Percentiles rank a stretch among this genome's conserved stretches.
Evolutionary conservation across 2,329 filamentous ascomycete genomes (phyloP).

Genomic region (Neonectria punicea): DNA sequence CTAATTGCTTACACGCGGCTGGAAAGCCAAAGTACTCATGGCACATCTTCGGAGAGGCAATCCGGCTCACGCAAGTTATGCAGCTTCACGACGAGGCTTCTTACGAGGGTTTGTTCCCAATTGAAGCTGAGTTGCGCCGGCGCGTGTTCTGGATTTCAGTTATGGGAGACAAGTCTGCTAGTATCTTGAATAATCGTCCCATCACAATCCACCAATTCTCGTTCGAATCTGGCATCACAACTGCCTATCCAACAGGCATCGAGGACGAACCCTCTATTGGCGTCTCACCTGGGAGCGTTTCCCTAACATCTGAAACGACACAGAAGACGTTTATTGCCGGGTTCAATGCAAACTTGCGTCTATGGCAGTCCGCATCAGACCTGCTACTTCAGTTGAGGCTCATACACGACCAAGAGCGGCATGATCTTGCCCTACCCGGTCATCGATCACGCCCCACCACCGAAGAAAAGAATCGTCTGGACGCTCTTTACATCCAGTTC

Average conservation of each 20-base stretch:
- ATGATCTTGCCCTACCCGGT: constrained; percentile 7
- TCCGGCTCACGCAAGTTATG: constrained; percentile 55
- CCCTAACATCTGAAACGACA: constrained; percentile 25
- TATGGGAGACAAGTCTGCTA: constrained; percentile 54
- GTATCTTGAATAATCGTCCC: constrained; percentile 53
- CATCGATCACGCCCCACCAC: constrained; percentile 26
- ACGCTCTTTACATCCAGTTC: constrained; percentile 52
- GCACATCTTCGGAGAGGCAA: constrained; percentile 58
- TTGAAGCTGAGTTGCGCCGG: constrained; percentile 53
- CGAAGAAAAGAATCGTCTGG: constrained; percentile 46
- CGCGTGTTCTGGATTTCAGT: constrained; percentile 53
- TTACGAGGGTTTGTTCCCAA: constrained; percentile 45
- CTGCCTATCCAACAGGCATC: constrained; percentile 47
- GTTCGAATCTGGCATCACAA: constrained; percentile 53
- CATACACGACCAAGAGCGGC: constrained; percentile 41
- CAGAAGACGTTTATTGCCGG: constrained; percentile 49
- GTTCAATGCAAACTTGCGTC: constrained; percentile 54
- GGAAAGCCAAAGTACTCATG: constrained; percentile 56
- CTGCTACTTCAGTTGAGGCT: constrained; percentile 51
- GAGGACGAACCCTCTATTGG: constrained; percentile 37
- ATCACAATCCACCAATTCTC: constrained; percentile 57
- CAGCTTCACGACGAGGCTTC: constrained; percentile 54
- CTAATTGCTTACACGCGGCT: constrained; percentile 56
- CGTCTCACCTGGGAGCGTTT: constrained; percentile 27
- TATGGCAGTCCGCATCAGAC: constrained; percentile 55